These are phyloP conservation scores for Amanita inopinata DNA, from an alignment of 768 basidiomycete genomes.

Conservation along the genomic window DNA sequence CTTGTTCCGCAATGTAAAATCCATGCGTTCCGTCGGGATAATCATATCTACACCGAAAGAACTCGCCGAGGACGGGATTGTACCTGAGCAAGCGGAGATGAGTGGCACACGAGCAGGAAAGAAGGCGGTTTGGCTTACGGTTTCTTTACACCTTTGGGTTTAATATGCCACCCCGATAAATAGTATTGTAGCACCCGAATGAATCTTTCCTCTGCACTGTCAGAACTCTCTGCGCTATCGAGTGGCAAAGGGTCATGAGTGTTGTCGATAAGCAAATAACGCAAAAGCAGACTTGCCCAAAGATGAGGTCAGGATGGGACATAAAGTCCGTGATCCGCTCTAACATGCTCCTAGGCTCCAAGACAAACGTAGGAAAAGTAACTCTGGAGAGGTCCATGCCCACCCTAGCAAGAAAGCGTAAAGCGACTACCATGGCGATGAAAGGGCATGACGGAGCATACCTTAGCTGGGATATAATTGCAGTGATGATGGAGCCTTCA, in stretches of 20 bases:
- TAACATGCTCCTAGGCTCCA: constrained; percentile 95
- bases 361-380: constrained; percentile 88
- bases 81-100: constrained; percentile 41
- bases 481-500: constrained; percentile 83
- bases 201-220: constrained; percentile 84
- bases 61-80: constrained; percentile 95
- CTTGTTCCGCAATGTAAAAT: constrained; percentile 96
- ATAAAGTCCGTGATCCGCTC: constrained; percentile 99
- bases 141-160: constrained; percentile 99
- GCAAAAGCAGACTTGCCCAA: constrained; percentile 52
- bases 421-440: constrained; percentile 1
- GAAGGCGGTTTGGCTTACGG: constrained; percentile 47
- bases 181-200: constrained; percentile 89
- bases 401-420: constrained; percentile 48
- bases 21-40: constrained; percentile 86
- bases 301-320: constrained; percentile 96
- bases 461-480: constrained; percentile 86
- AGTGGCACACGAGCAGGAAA: constrained; percentile 1
- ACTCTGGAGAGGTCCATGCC: constrained; percentile 97
- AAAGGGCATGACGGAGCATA: constrained; percentile 19
- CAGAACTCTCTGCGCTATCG: constrained; percentile 65
- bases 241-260: constrained; percentile 2
- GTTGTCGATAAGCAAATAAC: constrained; percentile 1
- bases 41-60: constrained; percentile 93
- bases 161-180: constrained; percentile 99